Conservation (phyloP, 768 basidiomycete species). For the Suillus alpinus region DNA sequence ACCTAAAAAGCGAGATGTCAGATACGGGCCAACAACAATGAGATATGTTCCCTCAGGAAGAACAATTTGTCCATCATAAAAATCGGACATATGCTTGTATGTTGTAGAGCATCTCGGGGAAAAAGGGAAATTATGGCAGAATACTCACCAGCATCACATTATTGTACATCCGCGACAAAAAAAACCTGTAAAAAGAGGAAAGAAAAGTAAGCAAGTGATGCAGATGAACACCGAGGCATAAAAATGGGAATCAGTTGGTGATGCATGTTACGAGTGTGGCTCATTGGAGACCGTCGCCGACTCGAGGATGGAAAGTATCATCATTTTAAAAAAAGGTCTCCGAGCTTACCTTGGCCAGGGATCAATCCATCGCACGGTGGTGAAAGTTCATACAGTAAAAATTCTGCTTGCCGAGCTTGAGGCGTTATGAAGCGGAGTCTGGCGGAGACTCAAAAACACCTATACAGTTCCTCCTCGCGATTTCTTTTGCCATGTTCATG, state of each 20-base stretch:
- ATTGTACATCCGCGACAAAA: background rate
- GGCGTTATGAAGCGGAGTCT: background rate
- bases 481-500: background rate
- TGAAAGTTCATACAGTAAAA: background rate
- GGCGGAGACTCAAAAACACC: constrained; percentile 16
- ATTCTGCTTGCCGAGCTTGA: background rate
- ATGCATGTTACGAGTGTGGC: constrained; percentile 79
- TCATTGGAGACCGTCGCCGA: constrained; percentile 68
- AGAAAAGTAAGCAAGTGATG: constrained; percentile 4
- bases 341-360: constrained; percentile 32
- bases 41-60: constrained; percentile 42
- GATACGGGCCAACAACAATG: background rate
- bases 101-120: constrained; percentile 48
- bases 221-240: constrained; percentile 7
- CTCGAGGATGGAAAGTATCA: constrained; percentile 73
- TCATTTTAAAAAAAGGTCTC: constrained; percentile 35
- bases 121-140: background rate
- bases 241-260: constrained; percentile 42
- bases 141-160: background rate
- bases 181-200: background rate
- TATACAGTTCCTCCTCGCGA: constrained; percentile 38
- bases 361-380: background rate
- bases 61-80: constrained; percentile 52
- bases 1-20: background rate
- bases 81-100: constrained; percentile 79